Evolutionary conservation across 768 basidiomycete genomes (phyloP).

Genomic region (Nevesoporus exiguus): DNA sequence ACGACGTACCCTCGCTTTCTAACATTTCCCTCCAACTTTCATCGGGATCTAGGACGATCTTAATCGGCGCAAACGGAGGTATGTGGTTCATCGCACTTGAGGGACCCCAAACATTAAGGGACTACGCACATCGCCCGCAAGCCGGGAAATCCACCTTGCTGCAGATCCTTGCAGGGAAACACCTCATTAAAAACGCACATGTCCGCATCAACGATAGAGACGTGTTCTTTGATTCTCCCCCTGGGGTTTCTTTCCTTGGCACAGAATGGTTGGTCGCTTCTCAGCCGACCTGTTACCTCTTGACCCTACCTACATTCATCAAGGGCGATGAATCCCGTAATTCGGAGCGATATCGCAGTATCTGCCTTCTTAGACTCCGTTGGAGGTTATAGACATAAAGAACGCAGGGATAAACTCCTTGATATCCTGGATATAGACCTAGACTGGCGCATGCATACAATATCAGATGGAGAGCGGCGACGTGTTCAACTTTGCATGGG

Average conservation of each 20-base stretch:
- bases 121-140: constrained; percentile 24
- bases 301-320: not conserved
- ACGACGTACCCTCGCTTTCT: constrained; percentile 49
- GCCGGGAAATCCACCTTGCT: constrained; percentile 96
- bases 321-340: constrained; percentile 97
- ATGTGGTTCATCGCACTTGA: constrained; percentile 21
- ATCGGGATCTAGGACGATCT: constrained; percentile 74
- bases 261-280: constrained; percentile 77
- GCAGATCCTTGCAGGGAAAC: constrained; percentile 91
- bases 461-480: constrained; percentile 94
- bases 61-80: constrained; percentile 96
- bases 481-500: constrained; percentile 94
- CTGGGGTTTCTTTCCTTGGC: constrained; percentile 82
- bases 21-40: constrained; percentile 66
- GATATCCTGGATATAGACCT: constrained; percentile 93
- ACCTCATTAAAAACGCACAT: constrained; percentile 61
- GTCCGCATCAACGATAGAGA: constrained; percentile 76
- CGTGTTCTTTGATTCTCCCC: constrained; percentile 85
- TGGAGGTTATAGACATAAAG: constrained; percentile 92
- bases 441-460: constrained; percentile 94
- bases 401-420: constrained; percentile 77
- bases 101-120: not conserved
- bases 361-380: constrained; percentile 96
- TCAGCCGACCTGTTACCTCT: not conserved
- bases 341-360: constrained; percentile 88